Percentiles rank a stretch among this genome's conserved stretches.
phyloP scores from a whole-genome alignment of 2,329 filamentous ascomycete genomes.

The Verticillium albo-atrum region DNA sequence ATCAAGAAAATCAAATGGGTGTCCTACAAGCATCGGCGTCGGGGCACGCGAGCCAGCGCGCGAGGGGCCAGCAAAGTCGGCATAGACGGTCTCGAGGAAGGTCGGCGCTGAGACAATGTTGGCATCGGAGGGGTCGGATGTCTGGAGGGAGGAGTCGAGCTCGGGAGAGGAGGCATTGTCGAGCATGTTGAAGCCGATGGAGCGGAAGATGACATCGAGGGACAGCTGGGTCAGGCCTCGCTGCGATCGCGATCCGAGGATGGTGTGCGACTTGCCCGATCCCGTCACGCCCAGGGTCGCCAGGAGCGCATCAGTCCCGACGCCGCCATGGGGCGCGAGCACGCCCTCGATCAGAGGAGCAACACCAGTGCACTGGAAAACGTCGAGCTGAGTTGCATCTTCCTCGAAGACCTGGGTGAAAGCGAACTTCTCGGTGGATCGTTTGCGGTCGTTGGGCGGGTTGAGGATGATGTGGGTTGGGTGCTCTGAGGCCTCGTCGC shows the following conservation, averaged over 20 bases:
- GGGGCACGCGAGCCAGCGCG: constrained; percentile 60
- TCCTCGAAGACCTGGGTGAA: constrained; percentile 95
- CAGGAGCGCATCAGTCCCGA: constrained; percentile 83
- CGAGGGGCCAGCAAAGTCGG: constrained; percentile 54
- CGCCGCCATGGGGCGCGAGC: constrained; percentile 64
- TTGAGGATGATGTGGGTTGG: constrained; percentile 72
- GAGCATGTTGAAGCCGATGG: constrained; percentile 68
- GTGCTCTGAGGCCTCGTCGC: constrained; percentile 33
- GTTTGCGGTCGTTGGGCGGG: constrained; percentile 78
- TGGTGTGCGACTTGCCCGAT: constrained; percentile 96
- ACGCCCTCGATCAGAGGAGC: constrained; percentile 76
- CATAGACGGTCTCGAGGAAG: constrained; percentile 76
- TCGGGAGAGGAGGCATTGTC: constrained; percentile 49
- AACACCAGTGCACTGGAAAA: constrained; percentile 79
- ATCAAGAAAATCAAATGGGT: constrained; percentile 19
- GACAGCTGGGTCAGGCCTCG: constrained; percentile 88
- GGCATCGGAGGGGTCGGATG: constrained; percentile 78
- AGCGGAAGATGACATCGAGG: constrained; percentile 84
- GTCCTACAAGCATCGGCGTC: constrained; percentile 65
- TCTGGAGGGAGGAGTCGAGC: constrained; percentile 68
- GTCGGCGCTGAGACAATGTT: constrained; percentile 67
- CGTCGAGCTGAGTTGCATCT: constrained; percentile 73
- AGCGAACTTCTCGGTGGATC: constrained; percentile 87
- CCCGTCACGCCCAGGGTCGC: constrained; percentile 93
- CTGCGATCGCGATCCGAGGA: constrained; percentile 81